Base-by-base conservation (phyloP, 306 rosid species). In the Glycyrrhiza uralensis region DNA sequence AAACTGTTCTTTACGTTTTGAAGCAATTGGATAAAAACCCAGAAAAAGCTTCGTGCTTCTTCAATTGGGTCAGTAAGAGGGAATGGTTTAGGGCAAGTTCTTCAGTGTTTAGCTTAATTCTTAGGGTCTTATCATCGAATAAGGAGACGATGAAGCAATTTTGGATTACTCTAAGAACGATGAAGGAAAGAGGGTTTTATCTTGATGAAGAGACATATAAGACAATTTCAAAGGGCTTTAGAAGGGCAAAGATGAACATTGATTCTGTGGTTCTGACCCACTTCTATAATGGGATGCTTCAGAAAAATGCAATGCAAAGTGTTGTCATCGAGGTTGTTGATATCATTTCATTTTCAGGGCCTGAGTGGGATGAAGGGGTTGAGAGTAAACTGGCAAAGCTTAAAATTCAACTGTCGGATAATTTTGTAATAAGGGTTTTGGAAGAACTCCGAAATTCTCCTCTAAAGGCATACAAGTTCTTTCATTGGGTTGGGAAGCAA, bases 141-240 rank as follows among this genome's bases (percentile, higher is more conserved):
- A 75, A 81, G 72, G 84, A 70, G 46, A 81, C 90, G 2, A 86
- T 86, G 88, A 79, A 86, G 42, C 83, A 78, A 19, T 94, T 89
- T 81, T 91, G 99, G 99, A 8, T 63, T 26, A 69, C 81, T 38
- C 57, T 94, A 1, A 81, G 72, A 68, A 39, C 49, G 35, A 89
- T 89, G 97, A 83, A 85, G 70, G 89, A 86, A 39, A 74, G 78
- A 41, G 97, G 97, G 14, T 86, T 85, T 77, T 86, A 65, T 63
- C 66, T 94, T 10, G 95, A 91, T 63, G 83, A 59, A 74, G 87
- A 84, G 35, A 82, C 92, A 0, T 86, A 83, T 83, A 0, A 11
- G 12, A 57, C 90, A 19, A 84, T 94, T 41, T 19, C 2, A 9
- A 64, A 26, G 9, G 29, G 32, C 26, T 78, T 94, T 12, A 86